A percentile compares a stretch with the other conserved stretches of the same genome.
phyloP scores from a whole-genome alignment of 306 rosid genomes.

The Vicia faba region DNA sequence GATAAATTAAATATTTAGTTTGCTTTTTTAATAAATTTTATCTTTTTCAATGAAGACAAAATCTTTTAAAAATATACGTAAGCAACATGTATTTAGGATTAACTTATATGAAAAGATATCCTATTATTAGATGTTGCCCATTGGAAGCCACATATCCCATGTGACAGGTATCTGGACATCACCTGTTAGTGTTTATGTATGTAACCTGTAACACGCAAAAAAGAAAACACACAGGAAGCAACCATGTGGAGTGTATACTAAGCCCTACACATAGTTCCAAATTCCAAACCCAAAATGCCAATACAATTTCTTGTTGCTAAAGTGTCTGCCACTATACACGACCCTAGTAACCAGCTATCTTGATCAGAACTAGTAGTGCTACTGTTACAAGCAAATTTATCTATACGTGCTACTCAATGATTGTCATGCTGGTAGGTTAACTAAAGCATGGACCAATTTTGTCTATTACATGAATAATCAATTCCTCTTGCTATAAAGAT shows the following conservation, averaged over 20 bases:
- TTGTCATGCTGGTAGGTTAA: not conserved
- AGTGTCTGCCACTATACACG: conserved; percentile 7
- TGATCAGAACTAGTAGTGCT: conserved; percentile 14
- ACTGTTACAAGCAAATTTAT: not conserved
- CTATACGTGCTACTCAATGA: not conserved
- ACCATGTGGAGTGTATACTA: conserved; percentile 34
- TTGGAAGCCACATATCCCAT: conserved; percentile 19
- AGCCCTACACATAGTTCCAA: conserved; percentile 16
- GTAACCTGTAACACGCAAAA: conserved; percentile 43
- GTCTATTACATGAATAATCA: not conserved
- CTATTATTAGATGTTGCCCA: conserved; percentile 30
- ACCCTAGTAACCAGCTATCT: not conserved
- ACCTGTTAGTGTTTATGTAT: conserved; percentile 40
- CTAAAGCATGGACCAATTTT: not conserved
- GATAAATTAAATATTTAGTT: no score
- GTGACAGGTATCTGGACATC: conserved; percentile 38
- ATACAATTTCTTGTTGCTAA: not conserved
- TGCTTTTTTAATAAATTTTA: no score
- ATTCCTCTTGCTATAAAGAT: no score
- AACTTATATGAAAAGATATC: not conserved
- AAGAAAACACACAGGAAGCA: not conserved
- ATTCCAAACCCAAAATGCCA: conserved; percentile 29
- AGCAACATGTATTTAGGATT: not conserved
- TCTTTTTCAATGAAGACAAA: not conserved
- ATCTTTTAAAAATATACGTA: not conserved